phyloP scores from a whole-genome alignment of 345 rosid genomes.

The Heritiera fomes region DNA sequence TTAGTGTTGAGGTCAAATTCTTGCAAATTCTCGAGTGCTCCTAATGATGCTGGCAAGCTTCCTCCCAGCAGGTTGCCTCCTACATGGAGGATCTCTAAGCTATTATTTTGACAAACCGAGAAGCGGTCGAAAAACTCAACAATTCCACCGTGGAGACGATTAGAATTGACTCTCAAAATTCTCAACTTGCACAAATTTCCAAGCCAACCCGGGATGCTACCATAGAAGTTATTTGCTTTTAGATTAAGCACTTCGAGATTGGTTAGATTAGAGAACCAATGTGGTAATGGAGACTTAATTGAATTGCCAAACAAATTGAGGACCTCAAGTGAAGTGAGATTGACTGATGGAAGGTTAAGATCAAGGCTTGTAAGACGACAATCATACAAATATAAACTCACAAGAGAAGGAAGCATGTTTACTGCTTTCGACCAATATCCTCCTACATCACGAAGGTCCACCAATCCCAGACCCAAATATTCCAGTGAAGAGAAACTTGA shows the following conservation, averaged over 20 bases:
- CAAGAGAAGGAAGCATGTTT: background rate
- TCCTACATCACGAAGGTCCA: background rate
- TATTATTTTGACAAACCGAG: background rate
- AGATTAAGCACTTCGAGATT: background rate
- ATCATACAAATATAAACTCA: background rate
- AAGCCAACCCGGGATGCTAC: background rate
- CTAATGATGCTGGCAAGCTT: background rate
- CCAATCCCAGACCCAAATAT: background rate
- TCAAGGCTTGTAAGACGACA: background rate
- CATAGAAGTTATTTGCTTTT: background rate
- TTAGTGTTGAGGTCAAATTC: conserved; percentile 4
- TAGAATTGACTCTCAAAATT: background rate
- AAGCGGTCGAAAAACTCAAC: background rate
- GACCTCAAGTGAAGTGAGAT: conserved; percentile 5
- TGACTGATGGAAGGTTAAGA: background rate
- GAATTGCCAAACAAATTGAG: conserved; percentile 1
- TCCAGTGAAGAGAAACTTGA: background rate
- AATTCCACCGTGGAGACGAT: background rate
- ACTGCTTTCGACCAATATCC: background rate
- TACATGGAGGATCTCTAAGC: background rate
- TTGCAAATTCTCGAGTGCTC: conserved; percentile 2
- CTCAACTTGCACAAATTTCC: conserved; percentile 9
- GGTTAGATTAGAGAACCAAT: background rate
- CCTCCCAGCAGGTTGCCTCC: background rate
- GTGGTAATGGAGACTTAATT: background rate